Base-by-base conservation (phyloP, 768 basidiomycete genomes). In the Ephemerocybe angulata region DNA sequence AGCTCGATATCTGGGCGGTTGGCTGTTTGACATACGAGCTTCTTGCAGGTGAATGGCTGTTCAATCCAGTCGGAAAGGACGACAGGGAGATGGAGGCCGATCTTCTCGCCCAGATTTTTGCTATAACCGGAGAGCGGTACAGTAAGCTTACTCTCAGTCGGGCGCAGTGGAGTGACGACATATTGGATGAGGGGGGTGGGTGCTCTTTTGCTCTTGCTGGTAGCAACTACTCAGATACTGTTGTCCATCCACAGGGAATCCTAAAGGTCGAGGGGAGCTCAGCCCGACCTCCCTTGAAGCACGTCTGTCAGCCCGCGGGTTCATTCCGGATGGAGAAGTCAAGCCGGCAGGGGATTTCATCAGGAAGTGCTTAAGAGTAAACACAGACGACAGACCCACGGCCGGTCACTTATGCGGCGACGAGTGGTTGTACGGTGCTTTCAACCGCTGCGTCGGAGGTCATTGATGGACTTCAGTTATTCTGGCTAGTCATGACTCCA, bases 21-120 rank as follows among this genome's bases (percentile, higher is more conserved):
- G 67, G 69, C 8, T 70, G 67, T 37, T 35, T 69, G 58, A 54
- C 62, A 10, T 69, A 66, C 52, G 67, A 67, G 50, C 60, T 67
- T 3, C 58, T 67, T 2, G 53, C 55, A 8, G 65, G 65, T 19
- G 56, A 57, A 25, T 61, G 56, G 48, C 51, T 67, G 7, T 68
- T 69, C 51, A 52, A 44, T 22, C 64, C 63, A n/a, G 38, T 54
- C 47, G 56, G 47, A 29, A 54, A 58, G 29, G 52, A 62, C 37
- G 46, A 46, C 11, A 57, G 59, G 59, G 27, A 27, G 22, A 15
- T 43, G 27, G 66, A 68, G 53, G 67, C 68, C 40, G 67, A 65
- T 52, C 63, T 65, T 53, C 54, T 68, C 21, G 64, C 65, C 3
- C 64, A 63, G 43, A 69, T 70, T 65, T 58, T 67, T 50, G 67